phyloP scores from a whole-genome alignment of 495 filamentous ascomycete genomes.

The Neurospora sp. region DNA sequence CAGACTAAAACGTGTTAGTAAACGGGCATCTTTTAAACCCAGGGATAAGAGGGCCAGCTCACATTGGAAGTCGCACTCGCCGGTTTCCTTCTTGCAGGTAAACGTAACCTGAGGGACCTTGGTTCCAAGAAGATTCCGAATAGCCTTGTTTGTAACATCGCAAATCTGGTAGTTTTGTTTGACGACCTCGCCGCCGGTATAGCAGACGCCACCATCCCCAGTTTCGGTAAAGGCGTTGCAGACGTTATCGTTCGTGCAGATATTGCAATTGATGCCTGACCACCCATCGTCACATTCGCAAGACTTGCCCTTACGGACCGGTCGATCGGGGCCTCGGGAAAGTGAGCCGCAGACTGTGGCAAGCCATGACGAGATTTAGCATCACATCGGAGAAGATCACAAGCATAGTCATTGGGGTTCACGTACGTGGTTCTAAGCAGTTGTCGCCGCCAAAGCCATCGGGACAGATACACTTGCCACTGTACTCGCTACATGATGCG shows the following conservation, averaged over 20 bases:
- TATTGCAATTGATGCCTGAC: constrained; percentile 98
- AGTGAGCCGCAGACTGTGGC: constrained; percentile 72
- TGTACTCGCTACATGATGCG: constrained; percentile 72
- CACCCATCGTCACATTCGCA: constrained; percentile 92
- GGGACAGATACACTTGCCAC: constrained; percentile 85
- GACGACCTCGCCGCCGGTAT: constrained; percentile 78
- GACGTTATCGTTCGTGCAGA: constrained; percentile 72
- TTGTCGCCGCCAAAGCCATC: constrained; percentile 89
- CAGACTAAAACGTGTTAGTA: constrained; percentile 57
- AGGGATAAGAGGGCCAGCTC: constrained; percentile 17
- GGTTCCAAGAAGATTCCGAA: constrained; percentile 72
- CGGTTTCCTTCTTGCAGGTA: constrained; percentile 63
- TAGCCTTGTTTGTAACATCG: constrained; percentile 90
- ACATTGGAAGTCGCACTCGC: constrained; percentile 90
- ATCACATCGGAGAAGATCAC: not conserved
- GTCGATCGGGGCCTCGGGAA: constrained; percentile 63
- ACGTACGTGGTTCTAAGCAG: constrained; percentile 65
- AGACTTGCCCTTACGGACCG: constrained; percentile 51
- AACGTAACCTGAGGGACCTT: constrained; percentile 89
- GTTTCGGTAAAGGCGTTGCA: constrained; percentile 79
- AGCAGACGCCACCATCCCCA: constrained; percentile 74
- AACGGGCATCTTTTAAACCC: not conserved
- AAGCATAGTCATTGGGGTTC: not conserved
- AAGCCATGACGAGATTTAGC: constrained; percentile 7
- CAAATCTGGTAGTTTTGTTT: constrained; percentile 97